Evolutionary conservation across 2,329 filamentous ascomycete genomes (phyloP), one percentile per base, ranked within the genome.

Genomic region (Graphilbum fragrans): DNA sequence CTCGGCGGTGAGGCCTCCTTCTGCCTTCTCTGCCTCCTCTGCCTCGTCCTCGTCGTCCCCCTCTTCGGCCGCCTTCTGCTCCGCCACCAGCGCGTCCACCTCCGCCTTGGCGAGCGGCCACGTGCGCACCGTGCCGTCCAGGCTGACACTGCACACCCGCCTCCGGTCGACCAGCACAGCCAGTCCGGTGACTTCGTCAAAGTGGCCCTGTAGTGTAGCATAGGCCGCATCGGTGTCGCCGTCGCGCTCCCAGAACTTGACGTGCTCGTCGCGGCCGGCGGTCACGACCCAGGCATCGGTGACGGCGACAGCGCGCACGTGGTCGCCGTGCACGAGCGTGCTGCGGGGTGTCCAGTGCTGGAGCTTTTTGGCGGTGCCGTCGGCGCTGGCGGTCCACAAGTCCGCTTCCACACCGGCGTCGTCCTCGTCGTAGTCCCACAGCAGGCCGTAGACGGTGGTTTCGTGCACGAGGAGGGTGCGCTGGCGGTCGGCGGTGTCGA

Each of bases 381-480:
- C 92, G 5, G 86, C 87, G 45, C 86, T 94, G 6, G 88, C 83
- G 8, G 90, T 95, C 87, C 87, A 96, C 14, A 95, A 63, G 52
- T 95, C 85, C 25, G 73, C 77, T 12, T 74, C 71, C 7, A 77
- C 75, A 27, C 62, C 64, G 6, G 67, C 63, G 16, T 58, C 55
- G 48, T 87, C 82, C n/a, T 22, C 38, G 14, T 16, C 41, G 23
- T 27, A 23, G 33, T 34, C 42, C 52, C 94, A 94, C 18, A 74
- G 65, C 14, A 96, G 63, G 49, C 74, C 79, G 61, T 94, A 93
- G 10, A 98, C 78, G 49, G 83, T 92, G 1, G 92, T 98, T 50
- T 95, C 86, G 59, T 98, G 92, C 47, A 81, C 81, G 37, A 82
- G 62, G 39, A 95, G 79, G 54, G 60, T 70, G 38, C 59, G 61